Evolutionary conservation across 2,329 filamentous ascomycete genomes (phyloP), one percentile per base, ranked within the genome.

Genomic region (Spiromastix sp.): DNA sequence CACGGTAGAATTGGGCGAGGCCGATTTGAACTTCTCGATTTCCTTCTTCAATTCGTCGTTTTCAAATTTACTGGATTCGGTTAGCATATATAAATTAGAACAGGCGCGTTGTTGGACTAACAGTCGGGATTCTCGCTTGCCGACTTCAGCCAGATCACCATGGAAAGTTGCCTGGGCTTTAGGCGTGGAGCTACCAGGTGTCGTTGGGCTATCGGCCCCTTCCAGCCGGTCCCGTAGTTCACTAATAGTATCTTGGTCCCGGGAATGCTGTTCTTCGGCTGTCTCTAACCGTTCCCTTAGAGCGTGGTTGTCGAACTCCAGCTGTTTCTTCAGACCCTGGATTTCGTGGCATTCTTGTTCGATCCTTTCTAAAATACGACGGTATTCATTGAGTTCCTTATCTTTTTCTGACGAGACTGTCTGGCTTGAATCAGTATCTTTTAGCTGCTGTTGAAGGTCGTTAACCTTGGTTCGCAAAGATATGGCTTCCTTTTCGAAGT

Each of bases 281-380:
- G 59, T 59, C 30, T 60, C 49, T 12, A 65, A 55, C 11, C 63
- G 52, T 39, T 64, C 62, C 5, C 60, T 62, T 11, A 68, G 52
- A 10, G 61, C 57, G 40, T 66, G 61, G 37, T 67, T 67, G 43
- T 68, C 63, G 40, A 66, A 64, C 40, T 67, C 63, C 7, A 68
- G 50, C 39, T 66, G 56, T 37, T 65, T 67, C 46, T 67, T 67
- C 40, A 66, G 50, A 29, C 61, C 60, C 39, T 64, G 63, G 25
- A 67, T 57, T 39, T 68, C 65, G 40, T 59, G 61, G 37, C 61
- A 57, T 37, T 68, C 64, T 45, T 66, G 63, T 39, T 68, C 65
- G 38, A 67, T 64, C 30, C 56, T 60, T 5, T 64, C 61, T 30
- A 68, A 45, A 13, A 67, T 53, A 31, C 60, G 59, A 41, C 61